Base-by-base conservation (phyloP, 2,329 filamentous ascomycete species). In the Colletotrichum sp. region DNA sequence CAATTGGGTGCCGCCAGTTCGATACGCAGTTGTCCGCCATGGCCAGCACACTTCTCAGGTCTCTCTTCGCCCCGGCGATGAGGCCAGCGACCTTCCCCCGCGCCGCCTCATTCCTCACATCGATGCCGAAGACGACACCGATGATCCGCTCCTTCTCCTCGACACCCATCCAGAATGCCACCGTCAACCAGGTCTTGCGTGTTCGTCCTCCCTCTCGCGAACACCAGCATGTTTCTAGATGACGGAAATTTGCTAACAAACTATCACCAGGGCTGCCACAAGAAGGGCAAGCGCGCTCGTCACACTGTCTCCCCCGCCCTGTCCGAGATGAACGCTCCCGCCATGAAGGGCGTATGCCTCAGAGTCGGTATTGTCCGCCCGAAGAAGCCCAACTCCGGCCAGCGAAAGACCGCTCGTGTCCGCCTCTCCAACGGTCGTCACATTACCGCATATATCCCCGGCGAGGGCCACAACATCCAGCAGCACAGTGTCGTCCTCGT, bases 361-460 rank as follows among this genome's bases (percentile, higher is more conserved):
- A 96, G 98, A 84, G 97, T 99, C 76, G 96, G 95, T 82, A 95
- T 96, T 80, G 96, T 95, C 81, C 96, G 97, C 82, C 97, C 97
- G 72, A 99, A 99, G 93, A 99, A 99, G 88, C 97, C 97, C 79
- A 99, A 99, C 86, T 99, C 97, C 32, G 97, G 96, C 72, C 96
- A 99, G 90, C 91, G 97, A 78, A 99, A 99, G 89, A 97, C 95
- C 74, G 96, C 96, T 4, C 95, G 96, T 89, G 94, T 99, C 24
- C 90, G 96, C 80, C 88, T 99, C 83, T 97, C 95, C 76, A 96
- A 92, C 78, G 97, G 97, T 71, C 95, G 93, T 83, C 91, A 98
- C 75, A 90, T 99, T 78, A 98, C 95, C 75, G 95, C 95, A 30
- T 99, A 98, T 88, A 98, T 99, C 82, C 96, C 96, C 39, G 97